Evolutionary conservation across 192 early-diverging fungal genomes (phyloP).

Genomic region (Backusella circina): DNA sequence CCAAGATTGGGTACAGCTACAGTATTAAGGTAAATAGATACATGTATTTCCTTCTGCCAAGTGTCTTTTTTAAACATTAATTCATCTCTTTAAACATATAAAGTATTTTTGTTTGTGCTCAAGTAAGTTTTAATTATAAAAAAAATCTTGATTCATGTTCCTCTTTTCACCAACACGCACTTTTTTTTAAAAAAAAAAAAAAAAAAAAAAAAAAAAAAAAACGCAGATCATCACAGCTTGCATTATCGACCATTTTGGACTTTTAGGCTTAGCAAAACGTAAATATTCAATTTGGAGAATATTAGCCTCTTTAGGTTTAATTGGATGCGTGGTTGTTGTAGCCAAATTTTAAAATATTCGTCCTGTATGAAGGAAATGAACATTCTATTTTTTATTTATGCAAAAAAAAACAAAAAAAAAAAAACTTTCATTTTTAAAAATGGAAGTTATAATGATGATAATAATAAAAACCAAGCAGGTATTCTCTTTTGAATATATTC

Average conservation of each 20-base stretch:
- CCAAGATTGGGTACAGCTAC: slow-evolving; percentile 54
- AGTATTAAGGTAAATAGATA: slow-evolving; percentile 29
- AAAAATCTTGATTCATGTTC: neutral
- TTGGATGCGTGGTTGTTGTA: slow-evolving; percentile 45
- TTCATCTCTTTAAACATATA: neutral
- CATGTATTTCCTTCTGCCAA: neutral
- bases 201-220: too few species aligned
- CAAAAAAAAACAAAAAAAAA: too few species aligned
- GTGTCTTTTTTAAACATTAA: neutral
- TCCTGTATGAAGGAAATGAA: too few species aligned
- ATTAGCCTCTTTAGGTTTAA: slow-evolving; percentile 37
- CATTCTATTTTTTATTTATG: neutral
- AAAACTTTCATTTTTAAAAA: neutral
- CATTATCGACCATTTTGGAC: slow-evolving; percentile 49
- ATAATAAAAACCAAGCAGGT: neutral
- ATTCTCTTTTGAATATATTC: neutral
- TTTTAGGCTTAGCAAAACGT: slow-evolving; percentile 39
- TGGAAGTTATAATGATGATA: neutral
- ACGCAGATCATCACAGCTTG: slow-evolving; percentile 37
- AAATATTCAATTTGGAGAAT: slow-evolving; percentile 41
- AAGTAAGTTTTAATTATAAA: slow-evolving; percentile 24
- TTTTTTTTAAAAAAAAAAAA: too few species aligned
- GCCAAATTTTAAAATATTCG: slow-evolving; percentile 32
- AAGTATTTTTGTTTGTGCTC: slow-evolving; percentile 46
- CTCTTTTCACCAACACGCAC: neutral